Base-by-base conservation (phyloP, 768 basidiomycete genomes). In the Aureoboletus auriporus region DNA sequence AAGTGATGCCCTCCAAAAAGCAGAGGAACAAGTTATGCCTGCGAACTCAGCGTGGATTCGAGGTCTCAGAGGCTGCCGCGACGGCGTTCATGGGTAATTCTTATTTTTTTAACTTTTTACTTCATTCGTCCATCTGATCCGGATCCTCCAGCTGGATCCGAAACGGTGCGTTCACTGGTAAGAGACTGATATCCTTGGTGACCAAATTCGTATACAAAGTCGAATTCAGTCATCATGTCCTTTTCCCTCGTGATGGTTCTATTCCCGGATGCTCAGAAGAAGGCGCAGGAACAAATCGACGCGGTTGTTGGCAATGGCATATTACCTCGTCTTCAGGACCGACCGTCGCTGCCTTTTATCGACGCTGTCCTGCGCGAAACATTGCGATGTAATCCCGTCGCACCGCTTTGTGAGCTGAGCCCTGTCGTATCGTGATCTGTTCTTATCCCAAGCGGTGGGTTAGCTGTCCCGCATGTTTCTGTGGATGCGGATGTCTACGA, bases 401-500 rank as follows among this genome's bases (percentile, higher is more conserved):
- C 14, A 4, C 55, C 54, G 11, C 48, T 52, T 9, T 56, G 55
- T 57, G 42, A 49, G 50, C 41, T 8, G 8, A 14, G 8, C 12
- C 3, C 20, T 30, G 4, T 17, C 34, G 5, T 26, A n/a, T 36
- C 3, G 10, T 11, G 8, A 23, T 23, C 20, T 23, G 4, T 43
- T 8, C 13, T 14, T 20, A 30, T 50, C 16, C 37, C 28, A 6
- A 20, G 11, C 7, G 17, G 42, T 10, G 39, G 17, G 11, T 20
- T 34, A 56, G 66, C 61, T 8, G 23, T 68, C 16, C 61, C 67
- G 1, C 69, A 69, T 47, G 44, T 49, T 11, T 31, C 59, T 1
- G 69, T 70, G 1, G 53, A 69, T 40, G 73, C 70, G 36, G 74
- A 76, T 37, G 49, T 67, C 26, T 76, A 75, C 46, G 61, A 65